Base-by-base conservation (phyloP, 768 basidiomycete species). In the Boletus huronensis region DNA sequence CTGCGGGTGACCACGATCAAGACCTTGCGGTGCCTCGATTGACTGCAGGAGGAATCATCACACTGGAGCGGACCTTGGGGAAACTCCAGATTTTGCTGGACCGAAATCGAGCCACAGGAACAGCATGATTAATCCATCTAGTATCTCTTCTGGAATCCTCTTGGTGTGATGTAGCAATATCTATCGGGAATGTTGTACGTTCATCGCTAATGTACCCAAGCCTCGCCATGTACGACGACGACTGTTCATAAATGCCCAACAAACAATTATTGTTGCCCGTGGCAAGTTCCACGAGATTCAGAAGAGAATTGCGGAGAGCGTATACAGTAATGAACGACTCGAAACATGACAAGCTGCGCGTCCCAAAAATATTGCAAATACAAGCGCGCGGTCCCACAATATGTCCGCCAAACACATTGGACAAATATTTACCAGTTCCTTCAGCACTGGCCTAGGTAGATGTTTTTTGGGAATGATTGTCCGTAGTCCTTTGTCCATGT, bases 41-140 rank as follows among this genome's bases (percentile, higher is more conserved):
- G 62, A 88, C 87, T 1, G 72, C 80, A n/a, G 91, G 92, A 42
- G 87, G 90, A 2, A 85, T 88, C 53, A 83, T 94, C 61, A 81
- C 83, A 13, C 74, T 94, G 34, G 83, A 87, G 70, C 81, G 90
- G 74, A 90, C 84, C 57, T 74, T 93, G 66, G 71, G 64, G 48
- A 90, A 82, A 70, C 72, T 94, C 56, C 81, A 86, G 58, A 68
- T 57, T 36, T 67, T 87, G 19, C 64, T 61, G 43, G 63, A 71
- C 25, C 59, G 31, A 35, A 58, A 56, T 48, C 59, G 59, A 36
- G 45, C 29, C 25, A 45, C 39, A 14, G 31, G 54, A 49, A 48
- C 54, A 62, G 53, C 51, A 57, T 61, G 52, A 64, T 50, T 51
- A 42, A 58, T 48, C 3, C 35, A 56, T 53, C 21, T 58, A 58